Evolutionary conservation across 2,329 filamentous ascomycete genomes (phyloP).

Genomic region (Blastomyces parvus): DNA sequence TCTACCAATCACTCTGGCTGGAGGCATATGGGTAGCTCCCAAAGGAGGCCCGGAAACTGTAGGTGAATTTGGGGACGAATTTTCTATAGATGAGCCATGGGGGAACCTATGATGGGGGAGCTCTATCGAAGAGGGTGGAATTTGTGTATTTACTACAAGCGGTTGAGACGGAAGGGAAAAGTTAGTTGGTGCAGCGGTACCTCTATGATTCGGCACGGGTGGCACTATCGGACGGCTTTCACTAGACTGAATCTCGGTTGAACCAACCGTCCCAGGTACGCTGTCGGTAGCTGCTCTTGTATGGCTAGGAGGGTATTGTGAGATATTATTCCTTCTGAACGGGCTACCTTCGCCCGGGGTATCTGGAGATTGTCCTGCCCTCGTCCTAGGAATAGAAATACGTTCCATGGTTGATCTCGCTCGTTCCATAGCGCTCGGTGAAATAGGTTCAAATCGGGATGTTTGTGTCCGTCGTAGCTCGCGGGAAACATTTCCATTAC

Average conservation of each 20-base stretch:
- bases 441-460: slow-evolving; percentile 20
- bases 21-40: neutral
- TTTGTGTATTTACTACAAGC: slow-evolving; percentile 2
- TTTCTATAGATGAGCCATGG: neutral
- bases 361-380: neutral
- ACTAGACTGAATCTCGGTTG: neutral
- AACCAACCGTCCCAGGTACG: neutral
- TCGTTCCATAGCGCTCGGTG: slow-evolving; percentile 18
- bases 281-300: neutral
- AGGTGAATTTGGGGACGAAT: neutral
- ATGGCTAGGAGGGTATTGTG: neutral
- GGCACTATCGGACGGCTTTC: neutral
- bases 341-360: neutral
- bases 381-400: slow-evolving; percentile 17
- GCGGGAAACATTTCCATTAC: neutral
- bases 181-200: neutral
- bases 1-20: slow-evolving; percentile 3
- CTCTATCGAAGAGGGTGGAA: neutral
- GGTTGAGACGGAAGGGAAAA: neutral
- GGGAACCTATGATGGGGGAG: neutral
- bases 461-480: slow-evolving; percentile 18
- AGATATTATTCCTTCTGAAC: neutral
- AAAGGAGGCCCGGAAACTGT: neutral
- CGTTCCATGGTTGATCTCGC: slow-evolving; percentile 23
- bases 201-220: neutral